Percentiles rank a stretch among this genome's conserved stretches.
phyloP scores from a whole-genome alignment of 345 rosid genomes.

The Corchorus capsularis region DNA sequence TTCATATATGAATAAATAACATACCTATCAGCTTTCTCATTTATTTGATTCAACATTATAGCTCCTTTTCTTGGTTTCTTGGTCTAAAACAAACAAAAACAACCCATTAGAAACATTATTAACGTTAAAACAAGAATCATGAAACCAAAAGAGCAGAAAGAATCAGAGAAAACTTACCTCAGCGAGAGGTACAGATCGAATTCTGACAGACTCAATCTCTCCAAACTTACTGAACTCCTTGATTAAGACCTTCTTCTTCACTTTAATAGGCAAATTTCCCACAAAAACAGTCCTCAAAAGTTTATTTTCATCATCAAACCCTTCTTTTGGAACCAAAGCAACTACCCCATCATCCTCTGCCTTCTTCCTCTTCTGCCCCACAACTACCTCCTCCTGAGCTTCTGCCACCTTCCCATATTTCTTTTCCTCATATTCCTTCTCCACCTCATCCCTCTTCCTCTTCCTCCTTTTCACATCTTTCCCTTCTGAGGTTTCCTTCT shows the following conservation, averaged over 20 bases:
- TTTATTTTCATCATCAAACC: slow-evolving; percentile 89
- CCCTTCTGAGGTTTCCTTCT: slow-evolving; percentile 11
- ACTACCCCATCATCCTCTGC: slow-evolving; percentile 55
- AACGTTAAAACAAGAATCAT: neutral
- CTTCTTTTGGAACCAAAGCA: slow-evolving; percentile 55
- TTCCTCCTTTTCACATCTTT: slow-evolving; percentile 54
- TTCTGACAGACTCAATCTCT: slow-evolving; percentile 83
- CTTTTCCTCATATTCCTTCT: slow-evolving; percentile 70
- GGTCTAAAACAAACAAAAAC: slow-evolving; percentile 45
- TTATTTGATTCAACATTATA: slow-evolving; percentile 62
- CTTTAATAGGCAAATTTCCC: slow-evolving; percentile 83
- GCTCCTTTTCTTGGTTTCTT: slow-evolving; percentile 92
- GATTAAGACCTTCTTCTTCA: slow-evolving; percentile 70
- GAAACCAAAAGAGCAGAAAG: neutral
- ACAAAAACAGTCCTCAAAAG: slow-evolving; percentile 90
- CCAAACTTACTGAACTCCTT: slow-evolving; percentile 84
- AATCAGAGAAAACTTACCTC: slow-evolving; percentile 59
- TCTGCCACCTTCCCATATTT: slow-evolving; percentile 49
- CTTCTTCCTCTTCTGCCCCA: slow-evolving; percentile 85
- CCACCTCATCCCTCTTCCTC: slow-evolving; percentile 91
- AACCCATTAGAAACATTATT: slow-evolving; percentile 5
- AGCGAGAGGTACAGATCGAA: slow-evolving; percentile 79
- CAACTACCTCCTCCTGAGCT: slow-evolving; percentile 32
- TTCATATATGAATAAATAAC: neutral
- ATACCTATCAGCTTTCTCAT: slow-evolving; percentile 82